phyloP scores from a whole-genome alignment of 129 eudicot genomes.

The Lactuca sativa region DNA sequence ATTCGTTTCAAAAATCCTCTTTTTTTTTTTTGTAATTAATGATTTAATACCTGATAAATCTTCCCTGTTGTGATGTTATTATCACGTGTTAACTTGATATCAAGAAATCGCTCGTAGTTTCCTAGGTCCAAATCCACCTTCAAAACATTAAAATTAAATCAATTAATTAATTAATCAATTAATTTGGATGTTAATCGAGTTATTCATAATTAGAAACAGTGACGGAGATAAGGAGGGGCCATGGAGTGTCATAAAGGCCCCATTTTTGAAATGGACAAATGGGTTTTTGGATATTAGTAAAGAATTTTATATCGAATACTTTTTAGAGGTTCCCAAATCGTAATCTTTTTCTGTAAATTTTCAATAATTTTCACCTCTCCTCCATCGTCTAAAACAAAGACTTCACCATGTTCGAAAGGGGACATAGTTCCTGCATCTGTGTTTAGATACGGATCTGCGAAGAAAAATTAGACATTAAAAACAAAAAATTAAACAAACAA shows the following conservation, averaged over 20 bases:
- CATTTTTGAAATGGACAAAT: neutral
- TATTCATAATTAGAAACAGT: neutral
- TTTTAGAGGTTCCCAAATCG: neutral
- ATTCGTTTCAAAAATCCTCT: neutral
- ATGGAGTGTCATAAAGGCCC: neutral
- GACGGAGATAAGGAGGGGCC: conserved; percentile 4
- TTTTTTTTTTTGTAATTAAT: too few relatives aligned
- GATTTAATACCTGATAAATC: conserved; percentile 66
- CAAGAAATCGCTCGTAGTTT: conserved; percentile 91
- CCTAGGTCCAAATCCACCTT: conserved; percentile 99
- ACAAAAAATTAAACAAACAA: neutral
- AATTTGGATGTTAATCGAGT: neutral
- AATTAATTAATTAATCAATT: neutral
- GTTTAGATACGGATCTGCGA: conserved; percentile 93
- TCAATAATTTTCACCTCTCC: conserved; percentile 67
- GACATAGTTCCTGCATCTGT: conserved; percentile 99
- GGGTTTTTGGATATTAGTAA: neutral
- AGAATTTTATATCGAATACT: too few relatives aligned
- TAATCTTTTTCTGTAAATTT: neutral
- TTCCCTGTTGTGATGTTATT: conserved; percentile 95
- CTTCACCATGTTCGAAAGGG: conserved; percentile 99
- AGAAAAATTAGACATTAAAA: conserved; percentile 2
- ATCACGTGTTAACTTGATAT: conserved; percentile 79
- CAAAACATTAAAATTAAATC: conserved; percentile 20
- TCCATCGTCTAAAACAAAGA: conserved; percentile 90